These are phyloP conservation scores for Calamus simplicifolius DNA, from an alignment of 176 grass and related monocot genomes.

Conservation along the genomic window DNA sequence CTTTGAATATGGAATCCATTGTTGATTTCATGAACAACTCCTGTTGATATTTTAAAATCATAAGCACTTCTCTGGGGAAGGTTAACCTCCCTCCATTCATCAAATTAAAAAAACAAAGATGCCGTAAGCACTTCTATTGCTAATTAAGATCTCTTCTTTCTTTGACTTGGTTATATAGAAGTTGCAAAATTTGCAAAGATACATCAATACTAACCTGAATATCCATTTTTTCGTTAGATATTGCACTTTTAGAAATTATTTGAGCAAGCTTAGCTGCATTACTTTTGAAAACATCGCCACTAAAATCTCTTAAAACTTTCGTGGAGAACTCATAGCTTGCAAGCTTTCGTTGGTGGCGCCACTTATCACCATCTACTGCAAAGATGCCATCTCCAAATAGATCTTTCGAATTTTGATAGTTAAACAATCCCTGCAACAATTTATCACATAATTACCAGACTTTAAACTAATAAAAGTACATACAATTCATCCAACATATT, in stretches of 20 bases:
- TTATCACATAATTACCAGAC: too few relatives aligned
- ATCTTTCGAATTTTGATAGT: constrained; percentile 30
- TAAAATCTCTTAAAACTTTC: constrained; percentile 40
- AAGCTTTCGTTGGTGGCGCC: constrained; percentile 56
- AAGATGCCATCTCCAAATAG: constrained; percentile 65
- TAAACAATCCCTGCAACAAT: constrained; percentile 26
- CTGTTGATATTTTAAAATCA: constrained; percentile 2
- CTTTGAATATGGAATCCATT: constrained; percentile 62
- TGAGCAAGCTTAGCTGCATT: constrained; percentile 41
- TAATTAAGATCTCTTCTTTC: too few relatives aligned
- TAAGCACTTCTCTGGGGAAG: background rate
- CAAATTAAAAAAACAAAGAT: too few relatives aligned
- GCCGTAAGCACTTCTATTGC: too few relatives aligned
- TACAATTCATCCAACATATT: too few relatives aligned
- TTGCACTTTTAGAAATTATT: constrained; percentile 3
- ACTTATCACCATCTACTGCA: constrained; percentile 51
- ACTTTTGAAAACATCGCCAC: constrained; percentile 36
- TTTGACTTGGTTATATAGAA: too few relatives aligned
- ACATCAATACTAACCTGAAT: constrained; percentile 25
- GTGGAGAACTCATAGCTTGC: constrained; percentile 63
- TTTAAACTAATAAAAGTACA: too few relatives aligned
- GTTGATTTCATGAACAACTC: constrained; percentile 37
- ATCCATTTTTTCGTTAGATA: constrained; percentile 12
- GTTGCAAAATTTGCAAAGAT: too few relatives aligned
- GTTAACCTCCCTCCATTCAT: too few relatives aligned